These are phyloP conservation scores for Aechmea fasciata DNA, from an alignment of 176 grass and related monocot genomes.

Conservation along the genomic window DNA sequence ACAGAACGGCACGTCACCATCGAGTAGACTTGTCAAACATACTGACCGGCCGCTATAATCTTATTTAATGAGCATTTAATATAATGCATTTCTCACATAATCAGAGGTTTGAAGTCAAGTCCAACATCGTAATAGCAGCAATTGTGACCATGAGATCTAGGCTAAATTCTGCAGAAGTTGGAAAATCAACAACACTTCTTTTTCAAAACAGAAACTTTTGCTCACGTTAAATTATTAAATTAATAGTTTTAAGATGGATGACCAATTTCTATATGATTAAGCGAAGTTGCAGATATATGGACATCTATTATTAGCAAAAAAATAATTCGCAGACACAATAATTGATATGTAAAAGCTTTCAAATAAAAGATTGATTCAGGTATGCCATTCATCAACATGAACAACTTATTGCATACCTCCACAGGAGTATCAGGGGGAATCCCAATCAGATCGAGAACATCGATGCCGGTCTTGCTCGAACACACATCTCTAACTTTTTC, in stretches of 20 bases:
- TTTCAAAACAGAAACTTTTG: no score
- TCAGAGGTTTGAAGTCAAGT: no score
- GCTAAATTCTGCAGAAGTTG: no score
- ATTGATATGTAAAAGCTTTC: background rate
- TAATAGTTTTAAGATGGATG: background rate
- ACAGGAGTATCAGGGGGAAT: constrained; percentile 32
- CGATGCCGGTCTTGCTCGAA: constrained; percentile 9
- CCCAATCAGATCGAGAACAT: constrained; percentile 28
- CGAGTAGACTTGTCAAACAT: no score
- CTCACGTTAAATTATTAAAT: background rate
- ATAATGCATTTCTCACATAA: no score
- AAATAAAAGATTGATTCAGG: background rate
- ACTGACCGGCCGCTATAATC: no score
- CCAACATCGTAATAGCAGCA: no score
- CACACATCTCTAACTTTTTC: constrained; percentile 22
- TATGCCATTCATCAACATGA: background rate
- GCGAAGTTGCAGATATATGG: background rate
- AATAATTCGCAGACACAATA: background rate
- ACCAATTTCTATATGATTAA: background rate
- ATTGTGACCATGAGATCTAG: no score
- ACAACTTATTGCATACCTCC: constrained; percentile 27
- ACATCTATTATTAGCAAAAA: background rate
- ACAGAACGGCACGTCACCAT: no score
- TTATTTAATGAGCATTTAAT: no score
- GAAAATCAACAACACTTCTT: no score